These are phyloP conservation scores for Phtheirospermum japonicum DNA, from an alignment of 257 asterid genomes.

Conservation along the genomic window DNA sequence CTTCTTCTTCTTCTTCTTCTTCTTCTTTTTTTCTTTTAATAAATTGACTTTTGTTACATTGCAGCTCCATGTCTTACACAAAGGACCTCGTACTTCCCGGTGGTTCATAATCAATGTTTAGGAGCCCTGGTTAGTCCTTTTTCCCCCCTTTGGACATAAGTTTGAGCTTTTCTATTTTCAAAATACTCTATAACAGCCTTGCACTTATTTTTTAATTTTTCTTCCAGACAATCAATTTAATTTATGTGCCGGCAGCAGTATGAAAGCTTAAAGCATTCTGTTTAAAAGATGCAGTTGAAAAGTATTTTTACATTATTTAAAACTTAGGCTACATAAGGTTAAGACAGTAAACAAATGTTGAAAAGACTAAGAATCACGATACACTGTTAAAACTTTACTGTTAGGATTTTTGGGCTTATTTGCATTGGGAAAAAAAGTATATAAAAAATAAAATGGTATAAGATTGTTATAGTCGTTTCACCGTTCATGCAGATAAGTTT, in stretches of 20 bases:
- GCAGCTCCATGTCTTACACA: conserved; percentile 44
- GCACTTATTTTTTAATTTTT: conserved; percentile 14
- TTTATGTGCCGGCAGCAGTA: conserved; percentile 1
- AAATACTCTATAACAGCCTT: background rate
- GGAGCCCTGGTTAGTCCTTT: conserved; percentile 37
- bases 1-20: too few relatives aligned
- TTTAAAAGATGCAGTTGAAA: background rate
- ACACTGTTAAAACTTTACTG: background rate
- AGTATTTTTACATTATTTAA: too few relatives aligned
- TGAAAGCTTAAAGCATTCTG: background rate
- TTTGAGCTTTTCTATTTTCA: conserved; percentile 22
- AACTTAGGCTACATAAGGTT: too few relatives aligned
- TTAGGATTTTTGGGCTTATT: background rate
- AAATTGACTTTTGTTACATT: conserved; percentile 15
- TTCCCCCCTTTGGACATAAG: background rate
- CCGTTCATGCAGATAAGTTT: background rate
- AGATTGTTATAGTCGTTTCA: background rate
- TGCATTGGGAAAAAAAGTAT: background rate
- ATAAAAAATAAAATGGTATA: background rate
- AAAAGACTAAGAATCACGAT: background rate
- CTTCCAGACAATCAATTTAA: background rate
- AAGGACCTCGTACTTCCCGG: conserved; percentile 34
- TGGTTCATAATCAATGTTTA: conserved; percentile 28
- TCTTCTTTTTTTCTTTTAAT: conserved; percentile 7
- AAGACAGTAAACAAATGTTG: background rate